Evolutionary conservation across 441 rosid species (phyloP), one percentile per base, ranked within the genome.

Genomic region (Jatropha podagrica): DNA sequence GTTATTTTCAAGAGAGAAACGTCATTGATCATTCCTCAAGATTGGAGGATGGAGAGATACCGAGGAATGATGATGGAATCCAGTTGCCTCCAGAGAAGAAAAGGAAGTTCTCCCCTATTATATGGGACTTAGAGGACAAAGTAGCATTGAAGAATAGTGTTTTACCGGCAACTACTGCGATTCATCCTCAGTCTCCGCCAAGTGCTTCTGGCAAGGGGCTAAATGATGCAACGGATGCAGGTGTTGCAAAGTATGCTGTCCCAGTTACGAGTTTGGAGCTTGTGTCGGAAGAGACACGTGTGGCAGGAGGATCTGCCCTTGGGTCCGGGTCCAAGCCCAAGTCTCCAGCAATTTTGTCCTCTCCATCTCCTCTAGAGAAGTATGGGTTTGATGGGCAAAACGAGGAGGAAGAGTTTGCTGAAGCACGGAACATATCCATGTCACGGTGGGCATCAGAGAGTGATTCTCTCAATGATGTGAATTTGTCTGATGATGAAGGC

Each of bases 391-490:
- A 56, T 78, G 78, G 65, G 44, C 64, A n/a, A 60, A 65, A 77
- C 75, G 88, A 78, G 76, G 83, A 86, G 40, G 90, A 83, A 23
- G 85, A 77, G 37, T 71, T 83, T 74, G 69, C 73, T 68, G 87
- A 76, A 32, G 81, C 80, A 38, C 87, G 86, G n/a, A 86, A 80
- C 81, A 77, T 91, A 72, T 86, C 84, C 2, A 80, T 75, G 59
- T 95, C 97, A 13, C 84, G 97, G 11, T 95, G 98, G 98, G 95
- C 86, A 32, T 84, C 88, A 10, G 87, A 81, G 42, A 68, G 76
- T n/a, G 90, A 85, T 69, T 83, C 87, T n/a, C 91, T 88, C 0
- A 73, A 61, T 48, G 70, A 60, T 58, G 61, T 32, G 32, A 69
- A 65, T n/a, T 3, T 76, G n/a, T 72, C 79, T 51, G 79, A 81